phyloP scores from a whole-genome alignment of 202 grass and related monocot species.

The Elaeis oleifera region DNA sequence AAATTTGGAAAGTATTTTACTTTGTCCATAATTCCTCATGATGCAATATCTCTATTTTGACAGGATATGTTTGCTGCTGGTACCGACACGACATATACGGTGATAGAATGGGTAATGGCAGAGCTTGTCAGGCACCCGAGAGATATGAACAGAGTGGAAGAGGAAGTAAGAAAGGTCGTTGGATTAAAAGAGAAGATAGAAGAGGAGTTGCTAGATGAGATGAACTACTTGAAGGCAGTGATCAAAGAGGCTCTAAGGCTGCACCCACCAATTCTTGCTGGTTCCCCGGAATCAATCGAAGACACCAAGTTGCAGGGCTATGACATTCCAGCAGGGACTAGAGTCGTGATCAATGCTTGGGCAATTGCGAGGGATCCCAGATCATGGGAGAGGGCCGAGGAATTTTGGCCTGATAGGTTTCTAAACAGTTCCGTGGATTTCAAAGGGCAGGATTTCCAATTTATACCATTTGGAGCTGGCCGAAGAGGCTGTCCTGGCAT shows the following conservation, averaged over 20 bases:
- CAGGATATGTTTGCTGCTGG: conserved; percentile 3
- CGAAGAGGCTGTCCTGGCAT: neutral
- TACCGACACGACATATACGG: neutral
- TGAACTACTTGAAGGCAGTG: neutral
- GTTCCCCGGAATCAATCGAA: neutral
- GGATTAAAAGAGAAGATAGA: neutral
- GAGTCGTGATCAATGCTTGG: neutral
- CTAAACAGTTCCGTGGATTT: neutral
- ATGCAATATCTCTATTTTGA: no score
- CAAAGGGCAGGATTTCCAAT: neutral
- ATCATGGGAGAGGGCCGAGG: neutral
- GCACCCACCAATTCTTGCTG: neutral
- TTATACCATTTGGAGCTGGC: neutral
- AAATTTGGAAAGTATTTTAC: no score
- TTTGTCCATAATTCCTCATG: no score
- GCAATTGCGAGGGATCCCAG: neutral
- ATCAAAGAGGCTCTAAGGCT: neutral
- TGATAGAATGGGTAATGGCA: conserved; percentile 1
- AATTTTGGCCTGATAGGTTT: neutral
- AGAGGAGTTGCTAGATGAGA: no score
- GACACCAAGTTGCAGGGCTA: neutral
- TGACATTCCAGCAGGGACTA: neutral
- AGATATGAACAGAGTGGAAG: neutral
- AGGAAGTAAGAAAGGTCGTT: neutral
- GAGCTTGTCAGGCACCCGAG: neutral